Base-by-base conservation (phyloP, 176 grass and related monocot species). In the Rhynchospora pubera region DNA sequence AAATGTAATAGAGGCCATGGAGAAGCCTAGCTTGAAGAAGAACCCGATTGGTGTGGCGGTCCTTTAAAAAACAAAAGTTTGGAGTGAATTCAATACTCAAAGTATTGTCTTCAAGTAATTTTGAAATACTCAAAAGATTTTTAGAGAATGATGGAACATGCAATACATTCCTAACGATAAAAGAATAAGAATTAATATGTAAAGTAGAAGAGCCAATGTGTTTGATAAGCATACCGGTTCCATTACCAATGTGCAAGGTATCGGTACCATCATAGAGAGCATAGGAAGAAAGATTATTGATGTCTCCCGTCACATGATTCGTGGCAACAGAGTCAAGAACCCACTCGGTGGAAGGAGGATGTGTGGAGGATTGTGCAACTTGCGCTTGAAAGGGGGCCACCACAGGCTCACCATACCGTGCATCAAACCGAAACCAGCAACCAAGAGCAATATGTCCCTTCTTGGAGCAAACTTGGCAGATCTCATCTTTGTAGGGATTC, bases 321-420 rank as follows among this genome's bases (percentile, higher is more conserved):
- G 56, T 58, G 0, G 56, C 56, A 0, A 15, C 56, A 5, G 56
- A 58, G 7, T 58, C 56, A 0, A 58, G 18, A 18, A 6, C n/a
- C 56, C 56, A 58, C 5, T 58, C 56, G 0, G 15, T 1, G 0
- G 5, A 0, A 0, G 15, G 0, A 1, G 18, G 0, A 1, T 15
- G 0, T 0, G 18, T 4, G 4, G 53, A 3, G 0, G 53, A 1
- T 16, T 56, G 53, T 1, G 53, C 53, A 16, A 13, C 14, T 4
- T 56, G 1, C 0, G 16, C 3, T 6, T 58, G 56, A 1, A 14
- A 16, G 32, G 32, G 32, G 1, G 32, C n/a, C n/a, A n/a, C n/a
- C n/a, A n/a, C n/a, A n/a, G n/a, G n/a, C n/a, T n/a, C n/a, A n/a
- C n/a, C n/a, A n/a, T n/a, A n/a, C n/a, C n/a, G n/a, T n/a, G n/a